A percentile compares a stretch with the other conserved stretches of the same genome.
These are phyloP conservation scores for Arabidopsis lyrata DNA, from an alignment of 441 rosid species.

Conservation along the genomic window DNA sequence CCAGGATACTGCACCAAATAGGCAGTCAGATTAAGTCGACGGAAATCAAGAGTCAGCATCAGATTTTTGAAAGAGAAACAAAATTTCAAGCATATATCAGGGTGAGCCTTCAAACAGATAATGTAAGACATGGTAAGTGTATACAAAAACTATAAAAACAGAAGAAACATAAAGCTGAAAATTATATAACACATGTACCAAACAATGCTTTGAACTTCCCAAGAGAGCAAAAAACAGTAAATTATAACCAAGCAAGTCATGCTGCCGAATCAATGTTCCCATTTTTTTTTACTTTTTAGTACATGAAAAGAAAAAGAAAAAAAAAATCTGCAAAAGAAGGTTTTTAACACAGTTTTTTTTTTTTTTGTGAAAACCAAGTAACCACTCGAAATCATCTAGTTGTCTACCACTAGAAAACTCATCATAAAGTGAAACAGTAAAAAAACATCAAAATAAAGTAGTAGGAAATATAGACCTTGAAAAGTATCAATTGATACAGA, in stretches of 20 bases:
- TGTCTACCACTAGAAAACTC: conserved; percentile 7
- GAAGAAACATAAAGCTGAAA: conserved; percentile 12
- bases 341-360: too few species aligned
- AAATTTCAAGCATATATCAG: conserved; percentile 12
- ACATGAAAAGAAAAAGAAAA: background rate
- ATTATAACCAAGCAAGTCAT: conserved; percentile 5
- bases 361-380: conserved; percentile 1
- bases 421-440: conserved; percentile 25
- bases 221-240: conserved; percentile 6
- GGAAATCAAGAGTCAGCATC: conserved; percentile 33
- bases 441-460: conserved; percentile 29
- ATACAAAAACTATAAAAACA: conserved; percentile 24
- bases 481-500: conserved; percentile 80
- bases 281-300: conserved; percentile 4
- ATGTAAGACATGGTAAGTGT: conserved; percentile 18
- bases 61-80: conserved; percentile 20
- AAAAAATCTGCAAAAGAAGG: background rate
- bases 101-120: background rate
- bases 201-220: conserved; percentile 20
- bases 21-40: conserved; percentile 38
- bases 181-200: conserved; percentile 9
- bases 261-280: conserved; percentile 19
- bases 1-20: conserved; percentile 78
- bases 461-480: conserved; percentile 62
- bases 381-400: conserved; percentile 25